These are phyloP conservation scores for Kluyveromyces dobzhanskii DNA, from an alignment of 805 yeast genomes.

Conservation along the genomic window DNA sequence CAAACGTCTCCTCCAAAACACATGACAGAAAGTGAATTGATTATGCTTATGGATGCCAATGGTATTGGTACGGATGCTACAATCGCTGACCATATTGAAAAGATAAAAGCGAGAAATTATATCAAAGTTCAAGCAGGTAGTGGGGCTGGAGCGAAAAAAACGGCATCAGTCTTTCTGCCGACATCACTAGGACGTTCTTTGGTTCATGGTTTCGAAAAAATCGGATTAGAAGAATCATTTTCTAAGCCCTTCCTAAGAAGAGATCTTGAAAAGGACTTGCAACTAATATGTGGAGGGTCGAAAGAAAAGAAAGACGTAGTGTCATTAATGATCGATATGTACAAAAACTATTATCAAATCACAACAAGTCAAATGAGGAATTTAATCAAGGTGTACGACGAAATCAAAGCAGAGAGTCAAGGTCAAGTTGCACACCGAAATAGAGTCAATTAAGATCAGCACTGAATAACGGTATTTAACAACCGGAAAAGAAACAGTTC, in stretches of 20 bases:
- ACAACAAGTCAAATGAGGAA: constrained; percentile 22
- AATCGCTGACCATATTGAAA: constrained; percentile 94
- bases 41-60: constrained; percentile 89
- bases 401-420: constrained; percentile 14
- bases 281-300: constrained; percentile 59
- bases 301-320: constrained; percentile 46
- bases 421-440: background rate
- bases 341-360: constrained; percentile 39
- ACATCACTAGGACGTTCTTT: constrained; percentile 77
- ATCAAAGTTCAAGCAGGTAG: constrained; percentile 36
- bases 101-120: constrained; percentile 61
- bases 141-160: background rate
- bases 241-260: constrained; percentile 86
- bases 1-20: constrained; percentile 72
- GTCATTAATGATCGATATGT: constrained; percentile 44
- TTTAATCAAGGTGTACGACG: constrained; percentile 24
- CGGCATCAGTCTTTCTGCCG: constrained; percentile 44
- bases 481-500: no score
- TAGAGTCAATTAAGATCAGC: constrained; percentile 3
- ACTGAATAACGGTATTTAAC: no score
- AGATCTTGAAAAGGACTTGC: constrained; percentile 60
- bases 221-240: constrained; percentile 66
- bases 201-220: constrained; percentile 77
- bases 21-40: constrained; percentile 86
- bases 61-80: constrained; percentile 99